Evolutionary conservation across 495 filamentous ascomycete genomes (phyloP), one percentile per base, ranked within the genome.

Genomic region (Glonium stellatum): DNA sequence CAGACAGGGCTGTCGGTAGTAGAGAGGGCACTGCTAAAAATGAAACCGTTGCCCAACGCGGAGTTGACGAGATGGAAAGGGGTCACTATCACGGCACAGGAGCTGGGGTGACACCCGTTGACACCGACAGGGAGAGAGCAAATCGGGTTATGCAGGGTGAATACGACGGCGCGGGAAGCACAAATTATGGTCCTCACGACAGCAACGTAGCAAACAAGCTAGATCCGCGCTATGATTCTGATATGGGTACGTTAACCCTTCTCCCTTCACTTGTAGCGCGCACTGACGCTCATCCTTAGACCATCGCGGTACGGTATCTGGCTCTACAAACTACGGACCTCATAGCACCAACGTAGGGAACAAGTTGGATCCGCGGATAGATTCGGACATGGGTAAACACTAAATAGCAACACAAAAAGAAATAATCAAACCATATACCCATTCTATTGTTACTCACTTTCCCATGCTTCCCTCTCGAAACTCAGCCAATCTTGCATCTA

Each of bases 51-150:
- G 66, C 60, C 18, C 53, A 42, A 37, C 55, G 53, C 21, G 66
- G 66, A 47, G 36, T 59, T 34, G 46, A 69, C 39, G 63, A 66
- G 57, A 62, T 63, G 55, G 49, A 63, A 5, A 57, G 55, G 44
- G 66, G 66, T 19, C 57, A 66, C 44, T 37, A 58, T 39, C 44
- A 61, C 51, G 50, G 59, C n/a, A 55, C 63, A 11, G 55, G 59
- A 13, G 62, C 62, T 23, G 62, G 57, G 23, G 61, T 64, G 12
- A 64, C 61, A 22, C 61, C 61, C 10, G 57, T 60, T 22, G 61
- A 59, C 35, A 64, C 57, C 10, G 58, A 27, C 8, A 46, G 22
- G 15, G 55, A 58, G 37, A 36, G 54, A 22, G 25, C 10, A 18
- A 50, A 57, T 31, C 41, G 47, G 15, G 44, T 35, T 41, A 5